phyloP scores from a whole-genome alignment of 169 alveolate species.

The Theileria parva region DNA sequence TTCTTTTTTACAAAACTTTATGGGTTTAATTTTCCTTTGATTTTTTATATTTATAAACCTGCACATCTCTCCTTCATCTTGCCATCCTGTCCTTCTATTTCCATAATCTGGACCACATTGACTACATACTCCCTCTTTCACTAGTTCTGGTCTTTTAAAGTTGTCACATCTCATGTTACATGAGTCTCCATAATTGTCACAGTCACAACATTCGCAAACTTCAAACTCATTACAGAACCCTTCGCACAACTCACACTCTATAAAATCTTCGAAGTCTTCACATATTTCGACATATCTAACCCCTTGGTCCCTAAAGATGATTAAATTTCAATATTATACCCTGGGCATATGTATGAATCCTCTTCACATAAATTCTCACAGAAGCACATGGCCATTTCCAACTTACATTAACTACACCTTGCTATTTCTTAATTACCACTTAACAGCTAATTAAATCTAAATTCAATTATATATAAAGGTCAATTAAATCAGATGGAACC shows the following conservation, averaged over 20 bases:
- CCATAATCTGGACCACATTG: background rate
- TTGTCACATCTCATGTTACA: background rate
- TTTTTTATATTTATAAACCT: background rate
- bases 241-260: background rate
- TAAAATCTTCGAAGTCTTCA: background rate
- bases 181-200: background rate
- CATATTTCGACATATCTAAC: background rate
- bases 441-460: background rate
- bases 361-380: background rate
- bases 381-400: background rate
- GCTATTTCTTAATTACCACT: background rate
- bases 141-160: background rate
- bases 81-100: background rate
- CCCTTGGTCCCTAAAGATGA: background rate
- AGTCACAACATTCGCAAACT: background rate
- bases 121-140: background rate
- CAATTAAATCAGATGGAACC: background rate
- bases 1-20: slow-evolving; percentile 3
- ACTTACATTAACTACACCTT: background rate
- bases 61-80: background rate
- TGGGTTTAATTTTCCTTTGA: background rate
- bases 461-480: background rate
- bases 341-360: background rate
- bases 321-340: background rate
- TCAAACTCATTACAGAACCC: background rate